These are phyloP conservation scores for Phytopythium chamaehyphon DNA, from an alignment of 352 stramenopile species.

Conservation along the genomic window DNA sequence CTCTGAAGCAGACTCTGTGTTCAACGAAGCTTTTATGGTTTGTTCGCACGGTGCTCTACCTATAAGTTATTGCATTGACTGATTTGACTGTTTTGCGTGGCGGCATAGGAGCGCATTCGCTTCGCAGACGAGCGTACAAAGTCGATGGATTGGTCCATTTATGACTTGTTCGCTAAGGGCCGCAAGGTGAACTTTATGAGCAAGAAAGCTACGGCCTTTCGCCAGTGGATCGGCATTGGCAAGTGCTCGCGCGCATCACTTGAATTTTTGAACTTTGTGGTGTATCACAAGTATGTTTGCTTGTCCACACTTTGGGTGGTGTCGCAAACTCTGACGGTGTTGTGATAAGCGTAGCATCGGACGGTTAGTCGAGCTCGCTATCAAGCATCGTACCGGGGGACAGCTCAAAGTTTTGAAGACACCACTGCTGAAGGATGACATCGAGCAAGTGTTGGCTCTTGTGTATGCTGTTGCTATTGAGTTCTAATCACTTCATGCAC, in stretches of 20 bases:
- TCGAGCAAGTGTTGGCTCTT: conserved; percentile 36
- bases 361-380: conserved; percentile 72
- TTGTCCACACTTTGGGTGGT: neutral
- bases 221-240: conserved; percentile 62
- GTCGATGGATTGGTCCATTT: conserved; percentile 79
- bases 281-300: conserved; percentile 72
- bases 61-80: too few species aligned
- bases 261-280: conserved; percentile 85
- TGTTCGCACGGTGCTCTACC: too few species aligned
- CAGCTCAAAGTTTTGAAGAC: conserved; percentile 44
- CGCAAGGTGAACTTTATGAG: conserved; percentile 85
- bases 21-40: conserved; percentile 71
- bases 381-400: conserved; percentile 63
- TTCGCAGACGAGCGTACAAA: conserved; percentile 83
- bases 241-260: conserved; percentile 68
- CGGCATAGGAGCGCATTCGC: conserved; percentile 62
- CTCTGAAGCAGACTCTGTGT: conserved; percentile 68
- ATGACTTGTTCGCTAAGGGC: conserved; percentile 73
- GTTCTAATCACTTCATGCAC: neutral
- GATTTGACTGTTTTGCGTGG: neutral
- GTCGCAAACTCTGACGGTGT: neutral
- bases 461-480: neutral
- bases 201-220: conserved; percentile 58
- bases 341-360: conserved; percentile 52
- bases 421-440: conserved; percentile 51